Base-by-base conservation (phyloP, 1,139 yeast species). In the Yamadazyma conglobata region DNA sequence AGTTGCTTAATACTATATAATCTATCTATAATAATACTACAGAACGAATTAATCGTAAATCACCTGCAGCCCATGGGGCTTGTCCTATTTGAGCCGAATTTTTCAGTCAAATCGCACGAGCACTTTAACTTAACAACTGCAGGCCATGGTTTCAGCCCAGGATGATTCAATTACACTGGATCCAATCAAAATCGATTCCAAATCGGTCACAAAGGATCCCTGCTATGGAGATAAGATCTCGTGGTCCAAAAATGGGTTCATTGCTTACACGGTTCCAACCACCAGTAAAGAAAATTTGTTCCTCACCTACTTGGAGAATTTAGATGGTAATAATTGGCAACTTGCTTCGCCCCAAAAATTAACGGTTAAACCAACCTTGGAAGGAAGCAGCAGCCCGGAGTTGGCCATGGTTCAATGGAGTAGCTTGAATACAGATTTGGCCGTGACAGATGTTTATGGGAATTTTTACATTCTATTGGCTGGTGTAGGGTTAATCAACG, bases 191-290 rank as follows among this genome's bases (percentile, higher is more conserved):
- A 24, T 29, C 10, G 26, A 20, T 15, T 14, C 32, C 3, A 24
- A 23, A 15, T 24, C 24, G 11, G 5, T 23, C 9, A 10, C 11
- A 4, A n/a, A 4, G 10, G 19, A 11, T 11, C 13, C 21, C 21
- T 27, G 17, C 19, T 10, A 11, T 16, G 16, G 20, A n/a, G 24
- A 27, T 19, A 34, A 48, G 27, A 66, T 82, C 19, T 71, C 87
- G 12, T 84, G 93, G 94, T 80, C 88, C 12, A 69, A 74, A 39
- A 79, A 77, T 47, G 93, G 93, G 11, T 76, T 80, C 46, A 68
- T 84, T 15, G 91, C 89, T 2, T 81, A 76, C 43, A 59, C 74
- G 4, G 42, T 56, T 12, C 63, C 63, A 32, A 40, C 41, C 2
- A 28, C 40, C 18, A 32, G 43, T 12, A 52, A 50, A 23, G 49